A percentile compares a stretch with the other conserved stretches of the same genome.
These are phyloP conservation scores for Cenchrus fungigraminus DNA, from an alignment of 176 grass and related monocot genomes.

Conservation along the genomic window DNA sequence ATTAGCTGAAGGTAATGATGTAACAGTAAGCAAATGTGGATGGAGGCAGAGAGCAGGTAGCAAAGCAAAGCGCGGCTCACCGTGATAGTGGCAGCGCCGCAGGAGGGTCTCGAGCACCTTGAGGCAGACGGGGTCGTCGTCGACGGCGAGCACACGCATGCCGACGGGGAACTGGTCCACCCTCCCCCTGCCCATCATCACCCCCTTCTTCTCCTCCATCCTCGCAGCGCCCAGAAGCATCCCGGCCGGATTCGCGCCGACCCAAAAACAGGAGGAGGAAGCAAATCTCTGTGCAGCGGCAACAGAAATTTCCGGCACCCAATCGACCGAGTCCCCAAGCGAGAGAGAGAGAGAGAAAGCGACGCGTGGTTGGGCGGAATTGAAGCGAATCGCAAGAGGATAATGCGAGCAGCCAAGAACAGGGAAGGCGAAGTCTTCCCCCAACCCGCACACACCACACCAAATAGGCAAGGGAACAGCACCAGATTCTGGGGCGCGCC, in stretches of 20 bases:
- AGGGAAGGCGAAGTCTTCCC: background rate
- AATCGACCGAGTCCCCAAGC: background rate
- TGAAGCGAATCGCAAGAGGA: background rate
- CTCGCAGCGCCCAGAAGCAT: slow-evolving; percentile 33
- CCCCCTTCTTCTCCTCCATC: slow-evolving; percentile 39
- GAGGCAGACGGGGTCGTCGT: slow-evolving; percentile 72
- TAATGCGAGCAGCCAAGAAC: background rate
- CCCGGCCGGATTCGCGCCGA: background rate
- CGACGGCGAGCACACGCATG: slow-evolving; percentile 87
- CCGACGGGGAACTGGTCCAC: slow-evolving; percentile 65
- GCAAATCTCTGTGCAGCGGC: background rate
- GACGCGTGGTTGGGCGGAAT: background rate
- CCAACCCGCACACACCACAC: background rate
- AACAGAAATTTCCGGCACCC: background rate
- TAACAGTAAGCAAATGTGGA: slow-evolving; percentile 5
- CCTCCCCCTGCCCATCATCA: slow-evolving; percentile 36
- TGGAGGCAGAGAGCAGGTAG: too few relatives aligned
- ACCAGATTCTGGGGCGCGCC: background rate
- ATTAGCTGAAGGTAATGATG: background rate
- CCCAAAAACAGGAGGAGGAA: background rate
- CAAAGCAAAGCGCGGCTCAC: background rate
- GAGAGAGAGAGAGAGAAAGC: background rate
- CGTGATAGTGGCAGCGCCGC: slow-evolving; percentile 56
- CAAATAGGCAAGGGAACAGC: background rate
- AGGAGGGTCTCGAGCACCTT: slow-evolving; percentile 62